A percentile compares a stretch with the other conserved stretches of the same genome.
These are phyloP conservation scores for Coprinellus aureogranulatus DNA, from an alignment of 768 basidiomycete genomes.

Conservation along the genomic window DNA sequence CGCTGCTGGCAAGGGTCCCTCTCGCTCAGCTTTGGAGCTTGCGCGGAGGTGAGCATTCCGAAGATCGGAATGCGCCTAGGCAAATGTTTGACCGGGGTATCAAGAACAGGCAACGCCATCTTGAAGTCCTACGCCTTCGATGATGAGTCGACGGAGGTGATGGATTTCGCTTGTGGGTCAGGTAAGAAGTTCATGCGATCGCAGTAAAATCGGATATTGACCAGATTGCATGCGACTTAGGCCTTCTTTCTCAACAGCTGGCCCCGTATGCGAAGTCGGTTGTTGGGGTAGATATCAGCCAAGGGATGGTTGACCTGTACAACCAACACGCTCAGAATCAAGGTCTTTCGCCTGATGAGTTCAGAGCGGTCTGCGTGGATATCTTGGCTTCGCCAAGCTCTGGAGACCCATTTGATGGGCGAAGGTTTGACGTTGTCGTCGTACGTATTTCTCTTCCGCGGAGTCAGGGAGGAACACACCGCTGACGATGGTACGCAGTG, in stretches of 20 bases:
- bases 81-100: too few relatives aligned
- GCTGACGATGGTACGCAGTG: conserved; percentile 43
- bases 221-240: conserved; percentile 32
- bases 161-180: conserved; percentile 78
- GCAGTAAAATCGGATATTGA: not conserved
- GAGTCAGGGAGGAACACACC: not conserved
- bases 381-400: conserved; percentile 31
- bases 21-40: conserved; percentile 5
- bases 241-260: conserved; percentile 60
- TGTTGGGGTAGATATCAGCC: conserved; percentile 75
- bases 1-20: not conserved
- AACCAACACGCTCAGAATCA: conserved; percentile 57
- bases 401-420: conserved; percentile 47
- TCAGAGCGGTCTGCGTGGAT: conserved; percentile 57
- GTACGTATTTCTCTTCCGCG: conserved; percentile 37
- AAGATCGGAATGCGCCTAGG: too few relatives aligned
- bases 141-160: conserved; percentile 50
- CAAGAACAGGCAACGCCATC: conserved; percentile 37
- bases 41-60: conserved; percentile 12
- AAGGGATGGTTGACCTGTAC: conserved; percentile 64
- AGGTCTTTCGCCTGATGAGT: conserved; percentile 62
- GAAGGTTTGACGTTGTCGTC: conserved; percentile 66
- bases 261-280: conserved; percentile 59
- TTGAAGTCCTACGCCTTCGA: conserved; percentile 47
- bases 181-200: conserved; percentile 33